Percentiles rank a stretch among this genome's conserved stretches.
Evolutionary conservation across 169 alveolate genomes (phyloP).

Genomic region (Plasmodium fragile): DNA sequence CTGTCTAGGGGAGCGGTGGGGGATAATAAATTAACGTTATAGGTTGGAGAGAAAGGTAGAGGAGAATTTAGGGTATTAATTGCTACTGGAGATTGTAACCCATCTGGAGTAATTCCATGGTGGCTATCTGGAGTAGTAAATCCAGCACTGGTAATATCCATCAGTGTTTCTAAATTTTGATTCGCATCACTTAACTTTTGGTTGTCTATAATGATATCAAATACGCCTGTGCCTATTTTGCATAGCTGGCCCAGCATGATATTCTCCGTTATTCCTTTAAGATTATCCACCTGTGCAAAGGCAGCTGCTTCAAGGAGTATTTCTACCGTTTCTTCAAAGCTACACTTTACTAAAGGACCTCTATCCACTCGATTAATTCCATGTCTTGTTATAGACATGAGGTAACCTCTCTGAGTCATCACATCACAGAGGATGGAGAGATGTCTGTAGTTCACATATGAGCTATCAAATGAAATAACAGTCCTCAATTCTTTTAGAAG

Average conservation of each 20-base stretch:
- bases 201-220: constrained; percentile 93
- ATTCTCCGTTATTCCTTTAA: constrained; percentile 96
- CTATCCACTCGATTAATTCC: constrained; percentile 99
- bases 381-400: constrained; percentile 99
- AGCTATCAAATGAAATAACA: constrained; percentile 93
- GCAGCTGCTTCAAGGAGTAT: constrained; percentile 99
- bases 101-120: constrained; percentile 81
- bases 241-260: constrained; percentile 96
- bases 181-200: constrained; percentile 92
- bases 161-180: constrained; percentile 86
- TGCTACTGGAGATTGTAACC: constrained; percentile 83
- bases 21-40: constrained; percentile 84
- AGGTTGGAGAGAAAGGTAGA: constrained; percentile 83
- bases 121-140: constrained; percentile 84
- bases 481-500: constrained; percentile 96
- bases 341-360: constrained; percentile 98
- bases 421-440: constrained; percentile 98
- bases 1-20: constrained; percentile 82
- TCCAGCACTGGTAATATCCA: constrained; percentile 86
- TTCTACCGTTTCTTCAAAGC: constrained; percentile 99
- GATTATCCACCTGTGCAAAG: constrained; percentile 94
- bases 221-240: constrained; percentile 94
- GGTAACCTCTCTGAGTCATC: constrained; percentile 99
- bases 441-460: constrained; percentile 99
- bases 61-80: constrained; percentile 86